phyloP scores from a whole-genome alignment of 2,329 filamentous ascomycete genomes.

The Metarhizium robertsii region DNA sequence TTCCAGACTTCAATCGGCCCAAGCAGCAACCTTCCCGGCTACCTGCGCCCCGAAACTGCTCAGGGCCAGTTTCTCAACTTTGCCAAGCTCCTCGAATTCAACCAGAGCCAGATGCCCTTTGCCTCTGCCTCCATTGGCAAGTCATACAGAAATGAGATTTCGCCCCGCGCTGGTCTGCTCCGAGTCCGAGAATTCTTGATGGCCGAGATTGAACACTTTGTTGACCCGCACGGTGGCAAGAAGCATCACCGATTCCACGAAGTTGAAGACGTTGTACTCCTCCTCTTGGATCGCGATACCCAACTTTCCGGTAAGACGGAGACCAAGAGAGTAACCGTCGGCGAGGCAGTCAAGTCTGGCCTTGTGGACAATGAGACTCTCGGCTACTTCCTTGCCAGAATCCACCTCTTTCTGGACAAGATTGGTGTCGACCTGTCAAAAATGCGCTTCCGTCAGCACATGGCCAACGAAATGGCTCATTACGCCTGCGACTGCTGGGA shows the following conservation, averaged over 20 bases:
- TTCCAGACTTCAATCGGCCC: slow-evolving; percentile 94
- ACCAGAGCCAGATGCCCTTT: slow-evolving; percentile 91
- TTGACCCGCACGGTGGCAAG: slow-evolving; percentile 90
- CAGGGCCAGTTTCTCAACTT: slow-evolving; percentile 99
- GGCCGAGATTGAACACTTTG: slow-evolving; percentile 98
- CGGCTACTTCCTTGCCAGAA: slow-evolving; percentile 92
- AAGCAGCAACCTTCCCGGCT: slow-evolving; percentile 77
- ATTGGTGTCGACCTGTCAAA: slow-evolving; percentile 83
- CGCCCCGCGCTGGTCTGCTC: slow-evolving; percentile 79
- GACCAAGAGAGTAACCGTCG: slow-evolving; percentile 65
- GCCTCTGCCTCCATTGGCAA: slow-evolving; percentile 96
- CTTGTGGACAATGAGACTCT: slow-evolving; percentile 96
- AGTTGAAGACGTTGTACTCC: slow-evolving; percentile 73
- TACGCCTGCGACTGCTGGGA: slow-evolving; percentile 98
- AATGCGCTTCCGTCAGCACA: slow-evolving; percentile 94
- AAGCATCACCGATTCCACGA: slow-evolving; percentile 84
- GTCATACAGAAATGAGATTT: slow-evolving; percentile 97
- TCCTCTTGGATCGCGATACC: slow-evolving; percentile 73
- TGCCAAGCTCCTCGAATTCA: slow-evolving; percentile 90
- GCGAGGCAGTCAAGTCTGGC: slow-evolving; percentile 72
- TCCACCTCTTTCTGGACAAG: slow-evolving; percentile 80
- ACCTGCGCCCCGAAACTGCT: slow-evolving; percentile 86
- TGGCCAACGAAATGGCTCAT: slow-evolving; percentile 71
- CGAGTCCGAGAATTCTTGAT: slow-evolving; percentile 96
- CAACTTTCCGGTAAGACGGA: slow-evolving; percentile 81